phyloP scores from a whole-genome alignment of 2,329 filamentous ascomycete species.

The Thelonectria olida region DNA sequence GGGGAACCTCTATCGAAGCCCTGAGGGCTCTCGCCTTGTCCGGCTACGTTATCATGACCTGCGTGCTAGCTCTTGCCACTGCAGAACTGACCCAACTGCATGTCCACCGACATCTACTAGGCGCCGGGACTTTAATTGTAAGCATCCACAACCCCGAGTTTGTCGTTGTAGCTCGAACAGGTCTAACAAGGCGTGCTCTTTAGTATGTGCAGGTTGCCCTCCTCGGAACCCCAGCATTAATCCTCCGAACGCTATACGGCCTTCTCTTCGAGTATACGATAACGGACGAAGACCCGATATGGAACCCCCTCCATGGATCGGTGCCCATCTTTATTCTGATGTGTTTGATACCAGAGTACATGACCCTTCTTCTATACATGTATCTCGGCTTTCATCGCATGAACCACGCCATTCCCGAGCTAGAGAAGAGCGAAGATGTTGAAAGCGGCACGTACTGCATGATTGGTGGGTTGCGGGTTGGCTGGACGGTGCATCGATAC shows the following conservation, averaged over 20 bases:
- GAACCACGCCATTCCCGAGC: background rate
- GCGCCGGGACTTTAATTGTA: slow-evolving; percentile 1
- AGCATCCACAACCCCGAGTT: background rate
- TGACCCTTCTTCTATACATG: background rate
- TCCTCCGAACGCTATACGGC: background rate
- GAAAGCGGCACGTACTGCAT: background rate
- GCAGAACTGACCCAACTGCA: slow-evolving; percentile 2
- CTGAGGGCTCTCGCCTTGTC: background rate
- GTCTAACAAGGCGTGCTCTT: background rate
- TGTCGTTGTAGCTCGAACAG: no score
- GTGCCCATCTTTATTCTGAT: slow-evolving; percentile 1
- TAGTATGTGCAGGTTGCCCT: slow-evolving; percentile 8
- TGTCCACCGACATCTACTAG: background rate
- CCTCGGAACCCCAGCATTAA: background rate
- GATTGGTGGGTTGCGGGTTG: background rate
- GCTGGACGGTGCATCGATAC: background rate
- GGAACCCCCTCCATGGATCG: slow-evolving; percentile 9
- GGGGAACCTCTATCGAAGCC: background rate
- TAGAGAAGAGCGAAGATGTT: background rate
- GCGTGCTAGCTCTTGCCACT: background rate
- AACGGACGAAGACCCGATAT: background rate
- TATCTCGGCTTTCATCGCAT: slow-evolving; percentile 7
- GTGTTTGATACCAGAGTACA: slow-evolving; percentile 6
- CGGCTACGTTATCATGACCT: background rate
- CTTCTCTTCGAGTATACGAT: slow-evolving; percentile 10